phyloP scores from a whole-genome alignment of 192 early-diverging fungal species.

The Coemansia sp. region DNA sequence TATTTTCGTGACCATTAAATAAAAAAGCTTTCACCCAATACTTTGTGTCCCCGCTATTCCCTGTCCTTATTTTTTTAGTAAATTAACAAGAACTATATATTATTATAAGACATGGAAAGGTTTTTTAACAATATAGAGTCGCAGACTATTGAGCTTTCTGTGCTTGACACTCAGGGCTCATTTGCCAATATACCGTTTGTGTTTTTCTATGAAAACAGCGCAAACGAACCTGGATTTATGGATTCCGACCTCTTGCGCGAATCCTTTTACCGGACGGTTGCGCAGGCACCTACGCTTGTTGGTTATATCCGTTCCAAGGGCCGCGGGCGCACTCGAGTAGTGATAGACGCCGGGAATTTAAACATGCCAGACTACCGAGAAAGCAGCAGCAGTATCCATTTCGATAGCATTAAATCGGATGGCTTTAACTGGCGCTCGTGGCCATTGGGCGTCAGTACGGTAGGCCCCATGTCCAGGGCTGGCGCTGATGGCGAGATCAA shows the following conservation, averaged over 20 bases:
- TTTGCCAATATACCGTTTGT: slow-evolving; percentile 52
- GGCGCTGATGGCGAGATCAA: slow-evolving; percentile 27
- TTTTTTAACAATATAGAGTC: slow-evolving; percentile 26
- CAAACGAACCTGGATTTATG: slow-evolving; percentile 26
- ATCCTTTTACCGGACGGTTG: slow-evolving; percentile 35
- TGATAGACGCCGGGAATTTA: slow-evolving; percentile 26
- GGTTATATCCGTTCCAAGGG: slow-evolving; percentile 19
- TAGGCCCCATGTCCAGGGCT: slow-evolving; percentile 29
- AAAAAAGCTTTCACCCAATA: neutral
- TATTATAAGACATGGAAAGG: slow-evolving; percentile 6
- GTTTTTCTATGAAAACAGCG: slow-evolving; percentile 39
- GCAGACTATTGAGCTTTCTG: slow-evolving; percentile 25
- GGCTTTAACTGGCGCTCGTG: slow-evolving; percentile 37
- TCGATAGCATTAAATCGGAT: slow-evolving; percentile 22
- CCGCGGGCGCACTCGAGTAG: slow-evolving; percentile 27
- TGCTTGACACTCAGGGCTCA: slow-evolving; percentile 40
- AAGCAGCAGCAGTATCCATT: slow-evolving; percentile 21
- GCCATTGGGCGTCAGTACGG: slow-evolving; percentile 36
- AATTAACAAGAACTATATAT: neutral
- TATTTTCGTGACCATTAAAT: neutral
- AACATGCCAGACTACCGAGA: slow-evolving; percentile 45
- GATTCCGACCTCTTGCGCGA: slow-evolving; percentile 12
- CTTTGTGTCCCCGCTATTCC: neutral
- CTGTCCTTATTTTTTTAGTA: neutral
- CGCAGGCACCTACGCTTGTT: slow-evolving; percentile 25